These are phyloP conservation scores for Daldinia caldariorum DNA, from an alignment of 495 filamentous ascomycete genomes.

Conservation along the genomic window DNA sequence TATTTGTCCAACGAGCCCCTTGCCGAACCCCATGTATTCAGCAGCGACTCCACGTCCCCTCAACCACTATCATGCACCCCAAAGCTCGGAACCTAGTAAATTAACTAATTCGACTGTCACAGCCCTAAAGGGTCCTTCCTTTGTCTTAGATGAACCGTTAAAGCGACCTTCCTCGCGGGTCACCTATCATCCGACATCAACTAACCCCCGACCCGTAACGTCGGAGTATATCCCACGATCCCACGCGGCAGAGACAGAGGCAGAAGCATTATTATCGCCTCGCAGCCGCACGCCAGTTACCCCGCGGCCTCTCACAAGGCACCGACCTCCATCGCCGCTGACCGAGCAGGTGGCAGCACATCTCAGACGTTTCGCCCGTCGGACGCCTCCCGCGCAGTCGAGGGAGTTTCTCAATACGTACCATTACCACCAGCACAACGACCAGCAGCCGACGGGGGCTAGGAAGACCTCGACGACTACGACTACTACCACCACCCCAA, in stretches of 20 bases:
- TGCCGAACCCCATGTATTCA: neutral
- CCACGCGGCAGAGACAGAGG: conserved; percentile 1
- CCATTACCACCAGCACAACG: neutral
- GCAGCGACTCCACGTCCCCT: neutral
- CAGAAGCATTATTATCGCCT: conserved; percentile 1
- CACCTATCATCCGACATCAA: conserved; percentile 1
- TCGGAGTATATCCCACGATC: neutral
- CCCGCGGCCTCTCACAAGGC: conserved; percentile 28
- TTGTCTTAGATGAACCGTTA: conserved; percentile 46
- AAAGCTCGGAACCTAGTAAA: neutral
- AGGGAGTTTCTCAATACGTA: conserved; percentile 39
- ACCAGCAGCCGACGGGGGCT: too few species aligned
- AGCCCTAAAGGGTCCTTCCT: conserved; percentile 36
- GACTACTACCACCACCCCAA: conserved; percentile 8
- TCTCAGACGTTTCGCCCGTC: conserved; percentile 12
- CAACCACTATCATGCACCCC: neutral
- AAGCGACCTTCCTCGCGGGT: conserved; percentile 43
- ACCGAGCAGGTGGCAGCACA: conserved; percentile 21
- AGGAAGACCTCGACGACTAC: too few species aligned
- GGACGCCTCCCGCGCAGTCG: conserved; percentile 41
- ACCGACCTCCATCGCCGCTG: conserved; percentile 31
- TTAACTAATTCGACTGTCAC: conserved; percentile 18
- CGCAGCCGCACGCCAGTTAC: conserved; percentile 41
- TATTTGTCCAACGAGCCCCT: conserved; percentile 27
- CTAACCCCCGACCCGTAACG: conserved; percentile 13